Conservation (phyloP, 768 basidiomycete species). For the Boletus pseudopeckii region DNA sequence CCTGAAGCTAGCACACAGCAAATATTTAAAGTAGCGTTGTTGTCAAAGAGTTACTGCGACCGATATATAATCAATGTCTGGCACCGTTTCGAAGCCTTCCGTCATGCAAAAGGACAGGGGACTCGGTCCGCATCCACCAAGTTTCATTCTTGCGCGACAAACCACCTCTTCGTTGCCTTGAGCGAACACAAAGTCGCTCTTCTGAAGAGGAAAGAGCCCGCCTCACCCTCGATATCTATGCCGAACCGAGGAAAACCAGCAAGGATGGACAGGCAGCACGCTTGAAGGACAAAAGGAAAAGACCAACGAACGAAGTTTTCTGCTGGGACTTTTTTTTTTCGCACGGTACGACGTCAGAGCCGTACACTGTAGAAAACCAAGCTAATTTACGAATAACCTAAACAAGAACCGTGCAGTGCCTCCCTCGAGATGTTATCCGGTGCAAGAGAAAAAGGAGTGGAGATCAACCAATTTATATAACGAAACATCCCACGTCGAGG, state of each 20-base stretch:
- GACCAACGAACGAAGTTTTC: not conserved
- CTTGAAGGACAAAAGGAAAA: not conserved
- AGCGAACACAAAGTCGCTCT: conserved; percentile 12
- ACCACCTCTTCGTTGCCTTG: conserved; percentile 31
- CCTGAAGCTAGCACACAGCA: not conserved
- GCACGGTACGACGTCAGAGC: conserved; percentile 7
- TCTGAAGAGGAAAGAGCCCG: conserved; percentile 28
- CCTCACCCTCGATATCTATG: conserved; percentile 8
- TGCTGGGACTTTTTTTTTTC: conserved; percentile 3
- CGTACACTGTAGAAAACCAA: not conserved
- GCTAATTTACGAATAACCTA: conserved; percentile 29
- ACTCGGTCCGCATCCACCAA: conserved; percentile 4
- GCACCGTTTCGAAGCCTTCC: conserved; percentile 11
- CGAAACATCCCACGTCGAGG: not conserved
- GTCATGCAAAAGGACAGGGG: not conserved
- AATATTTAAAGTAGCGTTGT: not conserved
- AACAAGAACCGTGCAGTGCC: conserved; percentile 3
- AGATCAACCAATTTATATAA: conserved; percentile 1
- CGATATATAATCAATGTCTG: conserved; percentile 10
- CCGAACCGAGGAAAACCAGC: conserved; percentile 10
- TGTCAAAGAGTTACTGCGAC: not conserved
- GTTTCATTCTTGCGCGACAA: conserved; percentile 24
- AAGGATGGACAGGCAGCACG: conserved; percentile 18
- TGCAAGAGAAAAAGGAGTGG: not conserved
- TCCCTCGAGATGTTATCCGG: not conserved